Percentiles rank a stretch among this genome's conserved stretches.
Evolutionary conservation across 768 basidiomycete species (phyloP).

Genomic region (Tylopilus balloui): DNA sequence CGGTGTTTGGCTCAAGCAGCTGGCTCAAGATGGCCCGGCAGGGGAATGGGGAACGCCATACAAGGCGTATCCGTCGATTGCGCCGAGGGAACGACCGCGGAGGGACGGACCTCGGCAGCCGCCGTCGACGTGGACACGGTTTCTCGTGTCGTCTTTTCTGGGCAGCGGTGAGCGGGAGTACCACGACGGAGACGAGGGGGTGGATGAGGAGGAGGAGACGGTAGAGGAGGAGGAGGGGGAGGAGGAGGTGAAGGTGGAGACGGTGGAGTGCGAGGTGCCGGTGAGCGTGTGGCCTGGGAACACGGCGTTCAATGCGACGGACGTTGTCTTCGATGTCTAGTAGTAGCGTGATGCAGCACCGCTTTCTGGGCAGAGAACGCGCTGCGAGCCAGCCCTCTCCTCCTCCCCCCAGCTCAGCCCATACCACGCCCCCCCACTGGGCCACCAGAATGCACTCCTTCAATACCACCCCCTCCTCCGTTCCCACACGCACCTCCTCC

Average conservation of each 20-base stretch:
- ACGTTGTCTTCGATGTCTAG: conserved; percentile 73
- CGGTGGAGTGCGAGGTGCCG: conserved; percentile 92
- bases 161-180: conserved; percentile 44
- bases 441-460: conserved; percentile 39
- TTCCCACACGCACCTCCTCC: conserved; percentile 65
- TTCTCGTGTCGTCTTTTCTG: conserved; percentile 38
- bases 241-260: conserved; percentile 70
- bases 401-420: no score
- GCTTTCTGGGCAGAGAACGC: no score
- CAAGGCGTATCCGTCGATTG: conserved; percentile 52
- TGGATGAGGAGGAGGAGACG: conserved; percentile 23
- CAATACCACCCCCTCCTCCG: conserved; percentile 48
- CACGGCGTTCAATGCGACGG: conserved; percentile 76
- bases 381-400: no score
- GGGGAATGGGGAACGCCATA: conserved; percentile 74
- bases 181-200: conserved; percentile 49
- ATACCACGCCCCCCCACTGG: not conserved
- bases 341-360: not conserved
- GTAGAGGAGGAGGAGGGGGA: conserved; percentile 62
- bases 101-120: not conserved
- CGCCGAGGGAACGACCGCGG: conserved; percentile 50
- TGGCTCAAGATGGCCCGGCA: conserved; percentile 52
- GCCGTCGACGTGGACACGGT: conserved; percentile 36
- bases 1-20: conserved; percentile 49
- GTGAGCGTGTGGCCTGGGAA: conserved; percentile 86